A percentile compares a stretch with the other conserved stretches of the same genome.
phyloP scores from a whole-genome alignment of 164 flowering plant species.

The Stephania cephalantha region DNA sequence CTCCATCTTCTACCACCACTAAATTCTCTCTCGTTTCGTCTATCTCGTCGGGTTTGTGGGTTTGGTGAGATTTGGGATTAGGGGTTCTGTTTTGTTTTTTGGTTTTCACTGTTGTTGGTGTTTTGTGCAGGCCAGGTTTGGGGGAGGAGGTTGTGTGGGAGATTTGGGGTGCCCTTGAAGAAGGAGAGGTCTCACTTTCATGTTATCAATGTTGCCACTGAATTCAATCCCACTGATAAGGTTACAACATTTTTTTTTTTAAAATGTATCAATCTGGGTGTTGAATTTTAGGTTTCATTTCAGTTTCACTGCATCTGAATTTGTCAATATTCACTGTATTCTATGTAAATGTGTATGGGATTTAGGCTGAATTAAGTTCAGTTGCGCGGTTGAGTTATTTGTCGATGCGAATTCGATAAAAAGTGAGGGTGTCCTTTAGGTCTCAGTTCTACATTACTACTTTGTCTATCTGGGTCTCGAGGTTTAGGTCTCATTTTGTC shows the following conservation, averaged over 20 bases:
- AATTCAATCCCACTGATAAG: constrained; percentile 50
- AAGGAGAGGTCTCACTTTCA: constrained; percentile 48
- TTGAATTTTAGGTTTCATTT: not conserved
- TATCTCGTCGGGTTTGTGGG: constrained; percentile 27
- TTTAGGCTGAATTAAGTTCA: not conserved
- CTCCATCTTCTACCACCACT: constrained; percentile 25
- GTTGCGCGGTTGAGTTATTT: not conserved
- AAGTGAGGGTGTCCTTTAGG: not conserved
- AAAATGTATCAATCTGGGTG: too few species aligned
- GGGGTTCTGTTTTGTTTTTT: not conserved
- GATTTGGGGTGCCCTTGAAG: constrained; percentile 35
- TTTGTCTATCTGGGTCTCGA: too few species aligned
- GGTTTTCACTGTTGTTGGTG: constrained; percentile 3
- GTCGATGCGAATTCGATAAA: not conserved
- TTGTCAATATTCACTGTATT: not conserved
- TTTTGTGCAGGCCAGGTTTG: constrained; percentile 32
- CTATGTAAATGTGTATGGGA: not conserved
- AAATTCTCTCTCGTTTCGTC: constrained; percentile 22
- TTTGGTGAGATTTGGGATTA: constrained; percentile 1
- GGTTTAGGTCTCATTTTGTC: too few species aligned
- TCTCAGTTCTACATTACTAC: too few species aligned
- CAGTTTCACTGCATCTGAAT: not conserved
- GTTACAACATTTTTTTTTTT: constrained; percentile 21
- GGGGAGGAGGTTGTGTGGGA: constrained; percentile 48
- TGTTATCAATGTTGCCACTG: constrained; percentile 71